Conservation (phyloP, 257 asterid species). For the Orobanche coerulescens region DNA sequence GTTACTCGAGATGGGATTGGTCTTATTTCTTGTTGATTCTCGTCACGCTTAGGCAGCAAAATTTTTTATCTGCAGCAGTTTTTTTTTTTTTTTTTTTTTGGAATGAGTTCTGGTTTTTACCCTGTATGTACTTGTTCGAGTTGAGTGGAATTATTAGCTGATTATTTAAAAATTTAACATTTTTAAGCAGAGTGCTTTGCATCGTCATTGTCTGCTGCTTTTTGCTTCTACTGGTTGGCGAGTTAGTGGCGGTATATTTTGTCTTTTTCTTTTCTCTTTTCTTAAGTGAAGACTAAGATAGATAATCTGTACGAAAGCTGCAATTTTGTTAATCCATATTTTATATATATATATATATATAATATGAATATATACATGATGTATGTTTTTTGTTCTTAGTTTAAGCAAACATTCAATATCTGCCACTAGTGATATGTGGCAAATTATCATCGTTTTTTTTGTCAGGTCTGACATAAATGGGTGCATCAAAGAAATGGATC, state of each 20-base stretch:
- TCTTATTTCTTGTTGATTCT: background rate
- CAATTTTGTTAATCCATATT: background rate
- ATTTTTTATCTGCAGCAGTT: background rate
- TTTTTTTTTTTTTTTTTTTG: background rate
- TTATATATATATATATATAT: background rate
- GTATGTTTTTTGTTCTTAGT: slow-evolving; percentile 4
- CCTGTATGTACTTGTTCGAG: background rate
- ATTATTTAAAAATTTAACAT: background rate
- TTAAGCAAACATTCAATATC: slow-evolving; percentile 5
- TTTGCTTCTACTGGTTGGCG: background rate
- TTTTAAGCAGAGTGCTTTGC: slow-evolving; percentile 7
- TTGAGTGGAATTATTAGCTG: slow-evolving; percentile 16
- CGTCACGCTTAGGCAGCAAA: background rate
- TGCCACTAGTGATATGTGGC: background rate
- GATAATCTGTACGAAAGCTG: slow-evolving; percentile 12
- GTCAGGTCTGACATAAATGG: slow-evolving; percentile 62
- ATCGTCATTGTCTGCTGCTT: background rate
- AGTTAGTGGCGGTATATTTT: background rate
- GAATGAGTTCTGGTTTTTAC: background rate
- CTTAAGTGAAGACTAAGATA: background rate
- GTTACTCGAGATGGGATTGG: slow-evolving; percentile 10
- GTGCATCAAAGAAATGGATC: slow-evolving; percentile 87
- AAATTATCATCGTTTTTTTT: slow-evolving; percentile 21
- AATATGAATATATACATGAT: background rate
- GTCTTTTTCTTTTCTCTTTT: background rate